A percentile compares a stretch with the other conserved stretches of the same genome.
phyloP scores from a whole-genome alignment of 164 flowering plant species.

The Stephania japonica region DNA sequence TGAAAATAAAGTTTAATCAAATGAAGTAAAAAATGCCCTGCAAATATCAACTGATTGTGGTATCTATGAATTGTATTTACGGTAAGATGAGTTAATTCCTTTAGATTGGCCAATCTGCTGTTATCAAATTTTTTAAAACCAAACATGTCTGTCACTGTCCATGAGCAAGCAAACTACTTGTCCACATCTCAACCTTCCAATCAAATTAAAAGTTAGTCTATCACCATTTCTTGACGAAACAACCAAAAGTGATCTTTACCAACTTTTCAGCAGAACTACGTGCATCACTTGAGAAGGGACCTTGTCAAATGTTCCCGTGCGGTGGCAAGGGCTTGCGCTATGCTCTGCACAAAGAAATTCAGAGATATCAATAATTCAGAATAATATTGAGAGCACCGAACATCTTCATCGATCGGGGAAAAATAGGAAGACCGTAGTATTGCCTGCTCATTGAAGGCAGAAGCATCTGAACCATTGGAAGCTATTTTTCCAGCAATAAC shows the following conservation, averaged over 20 bases:
- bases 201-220: background rate
- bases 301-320: slow-evolving; percentile 63
- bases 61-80: background rate
- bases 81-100: background rate
- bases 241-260: background rate
- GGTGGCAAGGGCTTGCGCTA: slow-evolving; percentile 58
- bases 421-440: background rate
- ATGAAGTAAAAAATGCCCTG: background rate
- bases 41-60: background rate
- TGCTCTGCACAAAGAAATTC: slow-evolving; percentile 34
- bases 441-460: slow-evolving; percentile 60
- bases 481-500: slow-evolving; percentile 50
- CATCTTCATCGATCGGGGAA: background rate
- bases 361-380: background rate
- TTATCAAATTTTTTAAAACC: background rate
- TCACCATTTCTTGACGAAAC: background rate
- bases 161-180: background rate
- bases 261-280: background rate
- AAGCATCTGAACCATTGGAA: slow-evolving; percentile 33
- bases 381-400: background rate
- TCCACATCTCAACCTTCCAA: background rate
- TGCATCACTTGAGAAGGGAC: slow-evolving; percentile 47
- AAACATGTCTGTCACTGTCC: background rate
- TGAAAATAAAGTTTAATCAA: no score
- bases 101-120: background rate